Base-by-base conservation (phyloP, 805 yeast genomes). In the Dipodascopsis tothii region DNA sequence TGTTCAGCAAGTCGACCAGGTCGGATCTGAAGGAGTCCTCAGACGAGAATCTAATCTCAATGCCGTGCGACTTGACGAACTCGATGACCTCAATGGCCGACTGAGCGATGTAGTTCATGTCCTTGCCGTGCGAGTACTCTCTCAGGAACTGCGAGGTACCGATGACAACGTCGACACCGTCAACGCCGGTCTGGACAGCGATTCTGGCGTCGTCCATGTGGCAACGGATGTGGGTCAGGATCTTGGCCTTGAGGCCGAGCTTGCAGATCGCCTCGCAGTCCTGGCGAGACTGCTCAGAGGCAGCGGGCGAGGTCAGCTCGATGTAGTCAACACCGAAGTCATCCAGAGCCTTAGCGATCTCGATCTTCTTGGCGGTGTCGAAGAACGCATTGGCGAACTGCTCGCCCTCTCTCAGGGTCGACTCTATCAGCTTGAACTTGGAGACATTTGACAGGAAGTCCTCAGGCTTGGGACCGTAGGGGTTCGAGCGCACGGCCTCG, bases 241-340 rank as follows among this genome's bases (percentile, higher is more conserved):
- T 86, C 72, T 92, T 90, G 53, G 96, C 90, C 70, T 84, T 86
- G 65, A 90, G 78, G 7, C 97, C 97, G 56, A 92, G 75, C 73
- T 92, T 90, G 75, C 97, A 92, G 57, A 90, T 90, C 46, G 97
- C 96, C 71, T 92, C 97, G 73, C 97, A 90, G 67, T 90, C 98
- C 49, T 63, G 68, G 63, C 92, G 78, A 47, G 88, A 78, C 72
- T 90, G 97, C 66, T 90, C 97, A 46, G 92, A 80, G 34, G 98
- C 97, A 48, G 94, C 96, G 9, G 98, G 98, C 3, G 96, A 87
- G 16, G 98, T 90, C 63, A 90, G 74, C 70, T 90, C 98, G 54
- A 90, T 92, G 71, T 92, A 90, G 69, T 90, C 98, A 39, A 88
- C 98, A 57, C 98, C 98, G 61, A 90, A 90, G 60, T 88, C 96